Percentiles rank a stretch among this genome's conserved stretches.
Evolutionary conservation across 2,329 filamentous ascomycete genomes (phyloP).

Genomic region (Aspergillus phoenicis): DNA sequence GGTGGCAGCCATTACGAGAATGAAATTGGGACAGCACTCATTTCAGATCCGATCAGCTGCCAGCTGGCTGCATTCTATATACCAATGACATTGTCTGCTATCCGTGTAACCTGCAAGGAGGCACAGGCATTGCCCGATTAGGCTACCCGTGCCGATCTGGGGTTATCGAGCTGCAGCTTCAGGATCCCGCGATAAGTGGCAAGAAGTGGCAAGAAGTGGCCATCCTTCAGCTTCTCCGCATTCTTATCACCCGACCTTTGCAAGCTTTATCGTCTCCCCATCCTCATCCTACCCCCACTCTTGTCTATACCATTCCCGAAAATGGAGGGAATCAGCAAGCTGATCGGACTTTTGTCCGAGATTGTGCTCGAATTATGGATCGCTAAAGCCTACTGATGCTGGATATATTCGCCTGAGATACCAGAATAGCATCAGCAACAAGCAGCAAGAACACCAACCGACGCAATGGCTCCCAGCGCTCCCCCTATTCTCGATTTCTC

Average conservation of each 20-base stretch:
- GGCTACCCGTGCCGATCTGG: neutral
- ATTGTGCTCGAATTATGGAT: neutral
- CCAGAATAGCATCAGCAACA: neutral
- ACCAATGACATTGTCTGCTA: constrained; percentile 23
- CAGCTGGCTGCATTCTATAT: constrained; percentile 1
- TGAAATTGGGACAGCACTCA: neutral
- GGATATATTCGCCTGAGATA: neutral
- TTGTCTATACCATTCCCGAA: constrained; percentile 1
- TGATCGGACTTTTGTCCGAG: constrained; percentile 16
- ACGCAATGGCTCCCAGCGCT: constrained; percentile 29
- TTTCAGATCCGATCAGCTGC: neutral
- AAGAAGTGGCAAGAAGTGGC: no score
- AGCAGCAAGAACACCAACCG: neutral
- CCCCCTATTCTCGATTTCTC: constrained; percentile 41
- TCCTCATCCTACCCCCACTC: constrained; percentile 12
- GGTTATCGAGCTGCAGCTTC: neutral
- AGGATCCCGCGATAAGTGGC: neutral
- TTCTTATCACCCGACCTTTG: neutral
- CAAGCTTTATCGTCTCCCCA: constrained; percentile 14
- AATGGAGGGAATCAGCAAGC: neutral
- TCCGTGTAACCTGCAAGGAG: constrained; percentile 14
- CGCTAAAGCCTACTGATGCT: neutral
- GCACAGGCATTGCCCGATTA: neutral
- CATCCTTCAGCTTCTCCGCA: neutral
- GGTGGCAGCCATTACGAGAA: neutral